A percentile compares a stretch with the other conserved stretches of the same genome.
Evolutionary conservation across 2,329 filamentous ascomycete species (phyloP).

Genomic region (Alternaria angustiovoidea): DNA sequence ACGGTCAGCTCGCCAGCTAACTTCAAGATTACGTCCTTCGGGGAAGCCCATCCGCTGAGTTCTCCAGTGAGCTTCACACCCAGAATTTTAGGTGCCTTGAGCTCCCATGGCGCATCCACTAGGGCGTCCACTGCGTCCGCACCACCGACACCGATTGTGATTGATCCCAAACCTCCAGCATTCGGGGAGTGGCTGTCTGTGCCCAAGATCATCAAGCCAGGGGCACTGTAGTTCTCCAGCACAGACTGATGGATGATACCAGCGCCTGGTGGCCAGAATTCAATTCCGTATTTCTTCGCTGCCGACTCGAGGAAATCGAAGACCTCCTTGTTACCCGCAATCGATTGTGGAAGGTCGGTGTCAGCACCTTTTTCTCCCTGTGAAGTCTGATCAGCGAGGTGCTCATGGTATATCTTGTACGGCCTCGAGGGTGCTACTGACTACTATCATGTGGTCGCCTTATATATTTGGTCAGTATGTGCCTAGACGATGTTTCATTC

Average conservation of each 20-base stretch:
- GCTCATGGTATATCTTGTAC: background rate
- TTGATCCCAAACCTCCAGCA: slow-evolving; percentile 90
- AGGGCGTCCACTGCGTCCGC: slow-evolving; percentile 97
- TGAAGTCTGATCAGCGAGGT: background rate
- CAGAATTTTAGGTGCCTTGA: slow-evolving; percentile 91
- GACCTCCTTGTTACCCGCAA: slow-evolving; percentile 93
- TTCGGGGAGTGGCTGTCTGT: slow-evolving; percentile 98
- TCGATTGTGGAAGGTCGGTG: slow-evolving; percentile 82
- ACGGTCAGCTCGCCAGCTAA: slow-evolving; percentile 92
- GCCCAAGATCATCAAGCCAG: slow-evolving; percentile 97
- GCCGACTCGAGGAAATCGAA: slow-evolving; percentile 97
- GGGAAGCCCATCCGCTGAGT: slow-evolving; percentile 88
- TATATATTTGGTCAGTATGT: background rate
- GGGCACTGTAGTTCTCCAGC: slow-evolving; percentile 96
- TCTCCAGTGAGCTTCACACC: slow-evolving; percentile 85
- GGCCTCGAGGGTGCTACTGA: background rate
- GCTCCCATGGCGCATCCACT: slow-evolving; percentile 95
- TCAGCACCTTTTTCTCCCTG: slow-evolving; percentile 78
- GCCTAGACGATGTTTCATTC: background rate
- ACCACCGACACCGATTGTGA: slow-evolving; percentile 96
- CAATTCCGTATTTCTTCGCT: slow-evolving; percentile 58
- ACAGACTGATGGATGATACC: slow-evolving; percentile 86
- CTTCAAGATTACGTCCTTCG: slow-evolving; percentile 93
- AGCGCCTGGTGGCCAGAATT: slow-evolving; percentile 53
- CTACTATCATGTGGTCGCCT: slow-evolving; percentile 90